These are phyloP conservation scores for Naganishia friedmannii DNA, from an alignment of 768 basidiomycete species.

Conservation along the genomic window DNA sequence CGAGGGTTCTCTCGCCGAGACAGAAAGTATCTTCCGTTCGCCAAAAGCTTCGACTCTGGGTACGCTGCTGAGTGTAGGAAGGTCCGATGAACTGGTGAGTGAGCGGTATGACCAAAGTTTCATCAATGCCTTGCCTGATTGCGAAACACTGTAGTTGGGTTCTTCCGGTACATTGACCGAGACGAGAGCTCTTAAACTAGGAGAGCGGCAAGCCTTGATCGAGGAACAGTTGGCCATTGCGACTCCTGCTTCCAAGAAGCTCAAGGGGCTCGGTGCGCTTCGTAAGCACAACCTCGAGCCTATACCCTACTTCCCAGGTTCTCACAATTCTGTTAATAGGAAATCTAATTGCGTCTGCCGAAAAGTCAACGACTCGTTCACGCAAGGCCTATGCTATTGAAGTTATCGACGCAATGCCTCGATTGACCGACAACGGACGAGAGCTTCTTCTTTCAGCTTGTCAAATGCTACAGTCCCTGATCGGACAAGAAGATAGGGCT, in stretches of 20 bases:
- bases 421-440: conserved; percentile 10
- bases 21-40: not conserved
- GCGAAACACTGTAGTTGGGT: not conserved
- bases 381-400: not conserved
- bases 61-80: not conserved
- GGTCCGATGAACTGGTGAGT: conserved; percentile 11
- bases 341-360: conserved; percentile 3
- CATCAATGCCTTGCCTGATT: not conserved
- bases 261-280: not conserved
- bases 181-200: not conserved
- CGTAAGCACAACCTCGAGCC: not conserved
- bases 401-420: conserved; percentile 1
- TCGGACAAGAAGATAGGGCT: conserved; percentile 24
- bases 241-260: conserved; percentile 5
- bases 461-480: conserved; percentile 14
- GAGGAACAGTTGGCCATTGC: not conserved
- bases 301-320: too few species aligned
- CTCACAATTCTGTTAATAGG: not conserved
- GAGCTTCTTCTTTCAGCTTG: conserved; percentile 20
- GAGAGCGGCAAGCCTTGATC: conserved; percentile 3
- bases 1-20: conserved; percentile 7
- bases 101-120: too few species aligned
- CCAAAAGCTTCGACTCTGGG: conserved; percentile 6
- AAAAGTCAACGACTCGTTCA: conserved; percentile 8
- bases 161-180: conserved; percentile 14